Percentiles rank a stretch among this genome's conserved stretches.
Conservation (phyloP, 768 basidiomycete species). For the Leccinellum rugosiceps region DNA sequence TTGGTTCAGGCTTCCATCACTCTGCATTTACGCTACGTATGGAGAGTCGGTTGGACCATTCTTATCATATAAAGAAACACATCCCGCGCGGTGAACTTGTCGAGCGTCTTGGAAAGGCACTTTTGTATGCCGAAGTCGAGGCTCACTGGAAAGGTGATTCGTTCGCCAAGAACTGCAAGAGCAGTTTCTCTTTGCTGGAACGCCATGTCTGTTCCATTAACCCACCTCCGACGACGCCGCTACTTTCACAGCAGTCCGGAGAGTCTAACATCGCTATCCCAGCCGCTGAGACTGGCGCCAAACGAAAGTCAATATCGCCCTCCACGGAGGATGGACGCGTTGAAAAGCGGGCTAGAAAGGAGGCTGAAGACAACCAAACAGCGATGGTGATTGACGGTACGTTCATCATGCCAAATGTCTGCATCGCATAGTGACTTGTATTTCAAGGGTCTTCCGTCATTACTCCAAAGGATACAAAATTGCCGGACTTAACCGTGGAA, state of each 20-base stretch:
- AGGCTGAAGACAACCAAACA: constrained; percentile 36
- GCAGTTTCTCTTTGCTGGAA: constrained; percentile 71
- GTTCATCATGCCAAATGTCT: constrained; percentile 29
- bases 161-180: constrained; percentile 62
- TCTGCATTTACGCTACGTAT: constrained; percentile 78
- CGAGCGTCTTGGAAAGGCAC: constrained; percentile 74
- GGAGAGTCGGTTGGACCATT: constrained; percentile 69
- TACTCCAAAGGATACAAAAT: constrained; percentile 21
- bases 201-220: constrained; percentile 67
- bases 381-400: constrained; percentile 43
- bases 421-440: constrained; percentile 1
- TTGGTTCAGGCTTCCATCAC: constrained; percentile 64
- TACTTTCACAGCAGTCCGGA: constrained; percentile 17
- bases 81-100: constrained; percentile 80
- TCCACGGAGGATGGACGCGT: constrained; percentile 45
- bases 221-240: constrained; percentile 23
- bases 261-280: constrained; percentile 5
- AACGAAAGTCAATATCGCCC: constrained; percentile 52
- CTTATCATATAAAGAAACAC: constrained; percentile 65
- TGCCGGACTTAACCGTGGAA: constrained; percentile 20
- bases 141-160: constrained; percentile 71
- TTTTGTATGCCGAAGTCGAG: constrained; percentile 81
- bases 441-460: constrained; percentile 12
- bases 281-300: constrained; percentile 29
- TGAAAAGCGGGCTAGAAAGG: constrained; percentile 63